These are phyloP conservation scores for Colletotrichum spinosum DNA, from an alignment of 2,329 filamentous ascomycete genomes.

Conservation along the genomic window DNA sequence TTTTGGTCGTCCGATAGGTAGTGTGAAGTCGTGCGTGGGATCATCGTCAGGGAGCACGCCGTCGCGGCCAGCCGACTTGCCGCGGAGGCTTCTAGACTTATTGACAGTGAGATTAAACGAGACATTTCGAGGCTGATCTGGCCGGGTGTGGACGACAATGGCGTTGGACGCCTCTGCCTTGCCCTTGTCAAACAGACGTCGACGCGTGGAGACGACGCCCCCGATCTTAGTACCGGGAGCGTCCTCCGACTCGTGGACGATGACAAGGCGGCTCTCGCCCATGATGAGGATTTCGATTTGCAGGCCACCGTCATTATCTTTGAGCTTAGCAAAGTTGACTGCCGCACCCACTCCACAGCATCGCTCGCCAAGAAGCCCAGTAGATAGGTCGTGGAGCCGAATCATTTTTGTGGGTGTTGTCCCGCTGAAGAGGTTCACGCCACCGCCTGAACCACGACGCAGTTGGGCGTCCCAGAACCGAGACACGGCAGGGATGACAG, in stretches of 20 bases:
- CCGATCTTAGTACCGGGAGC: conserved; percentile 56
- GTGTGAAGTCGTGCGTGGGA: conserved; percentile 38
- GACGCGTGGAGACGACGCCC: conserved; percentile 47
- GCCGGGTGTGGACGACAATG: conserved; percentile 66
- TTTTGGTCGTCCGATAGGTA: conserved; percentile 45
- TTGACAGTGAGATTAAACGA: conserved; percentile 64
- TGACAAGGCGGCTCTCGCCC: conserved; percentile 66
- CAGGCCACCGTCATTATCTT: conserved; percentile 52
- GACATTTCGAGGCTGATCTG: conserved; percentile 50
- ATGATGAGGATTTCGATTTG: conserved; percentile 66
- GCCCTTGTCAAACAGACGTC: conserved; percentile 43
- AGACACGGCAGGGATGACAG: conserved; percentile 65
- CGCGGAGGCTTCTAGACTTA: conserved; percentile 42
- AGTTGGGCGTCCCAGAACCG: conserved; percentile 72
- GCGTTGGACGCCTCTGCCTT: conserved; percentile 59
- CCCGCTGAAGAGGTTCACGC: conserved; percentile 67
- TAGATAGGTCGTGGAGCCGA: conserved; percentile 63
- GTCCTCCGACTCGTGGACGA: conserved; percentile 66
- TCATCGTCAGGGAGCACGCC: conserved; percentile 30
- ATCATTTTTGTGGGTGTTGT: conserved; percentile 67
- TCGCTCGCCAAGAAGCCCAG: conserved; percentile 67
- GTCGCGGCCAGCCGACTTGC: conserved; percentile 22
- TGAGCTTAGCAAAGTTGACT: conserved; percentile 46
- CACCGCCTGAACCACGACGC: conserved; percentile 61
- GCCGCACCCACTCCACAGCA: conserved; percentile 65